These are phyloP conservation scores for Apiotrichum veenhuisii DNA, from an alignment of 1,284 basidiomycete species.

Conservation along the genomic window DNA sequence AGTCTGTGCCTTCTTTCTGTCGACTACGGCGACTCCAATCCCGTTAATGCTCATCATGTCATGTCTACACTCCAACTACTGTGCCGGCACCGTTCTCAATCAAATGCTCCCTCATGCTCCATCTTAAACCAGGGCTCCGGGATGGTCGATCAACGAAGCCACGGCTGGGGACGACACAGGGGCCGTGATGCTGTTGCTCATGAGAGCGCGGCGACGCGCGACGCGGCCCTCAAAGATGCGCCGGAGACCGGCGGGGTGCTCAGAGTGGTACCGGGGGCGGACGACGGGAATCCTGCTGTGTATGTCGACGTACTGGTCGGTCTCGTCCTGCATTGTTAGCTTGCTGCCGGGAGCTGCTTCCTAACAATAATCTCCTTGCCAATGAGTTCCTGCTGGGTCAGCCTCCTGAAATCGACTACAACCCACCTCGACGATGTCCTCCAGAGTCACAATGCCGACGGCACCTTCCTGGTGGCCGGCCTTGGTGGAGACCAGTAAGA, in stretches of 20 bases:
- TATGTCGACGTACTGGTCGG: constrained; percentile 44
- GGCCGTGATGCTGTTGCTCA: constrained; percentile 6
- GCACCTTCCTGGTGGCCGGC: constrained; percentile 69
- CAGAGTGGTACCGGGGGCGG: constrained; percentile 7
- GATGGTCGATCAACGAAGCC: constrained; percentile 23
- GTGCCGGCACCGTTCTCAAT: too few species aligned
- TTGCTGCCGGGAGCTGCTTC: neutral
- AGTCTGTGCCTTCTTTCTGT: too few species aligned
- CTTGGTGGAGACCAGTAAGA: constrained; percentile 74
- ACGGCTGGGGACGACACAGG: neutral
- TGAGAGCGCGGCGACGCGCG: constrained; percentile 24
- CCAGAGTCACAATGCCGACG: constrained; percentile 66
- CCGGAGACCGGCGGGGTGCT: constrained; percentile 23
- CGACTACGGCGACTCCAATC: too few species aligned
- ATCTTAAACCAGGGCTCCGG: neutral
- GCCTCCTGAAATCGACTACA: neutral
- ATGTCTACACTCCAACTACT: too few species aligned
- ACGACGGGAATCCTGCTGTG: constrained; percentile 29
- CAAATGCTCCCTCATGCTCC: too few species aligned
- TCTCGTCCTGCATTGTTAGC: constrained; percentile 38
- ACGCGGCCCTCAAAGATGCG: constrained; percentile 42
- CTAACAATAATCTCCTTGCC: constrained; percentile 46
- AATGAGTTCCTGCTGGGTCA: constrained; percentile 34
- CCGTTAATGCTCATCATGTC: too few species aligned
- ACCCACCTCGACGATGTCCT: constrained; percentile 54